phyloP scores from a whole-genome alignment of 208 protist species.

The Baffinella frigidus region DNA sequence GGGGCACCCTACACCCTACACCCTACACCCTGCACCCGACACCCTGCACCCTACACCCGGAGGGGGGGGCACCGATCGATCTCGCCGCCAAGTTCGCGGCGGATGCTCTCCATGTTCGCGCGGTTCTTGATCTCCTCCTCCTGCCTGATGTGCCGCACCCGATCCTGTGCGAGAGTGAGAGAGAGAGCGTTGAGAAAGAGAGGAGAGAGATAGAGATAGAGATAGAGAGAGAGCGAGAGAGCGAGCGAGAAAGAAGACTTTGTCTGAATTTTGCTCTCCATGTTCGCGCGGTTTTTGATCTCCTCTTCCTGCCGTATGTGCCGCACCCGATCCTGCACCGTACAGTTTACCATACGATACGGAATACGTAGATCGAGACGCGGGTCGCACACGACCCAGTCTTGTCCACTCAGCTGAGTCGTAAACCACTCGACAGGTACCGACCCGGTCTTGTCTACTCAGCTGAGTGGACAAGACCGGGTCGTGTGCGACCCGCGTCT shows the following conservation, averaged over 20 bases:
- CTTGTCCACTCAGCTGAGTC: too few species aligned
- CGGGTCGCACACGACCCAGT: background rate
- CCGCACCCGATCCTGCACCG: slow-evolving; percentile 13
- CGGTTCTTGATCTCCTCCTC: slow-evolving; percentile 55
- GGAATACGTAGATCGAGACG: too few species aligned
- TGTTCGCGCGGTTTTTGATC: slow-evolving; percentile 51
- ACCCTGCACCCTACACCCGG: too few species aligned
- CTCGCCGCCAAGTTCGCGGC: background rate
- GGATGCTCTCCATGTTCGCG: slow-evolving; percentile 57
- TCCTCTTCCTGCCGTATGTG: slow-evolving; percentile 48
- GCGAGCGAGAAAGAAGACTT: too few species aligned
- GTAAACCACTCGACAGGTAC: background rate
- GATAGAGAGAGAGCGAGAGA: too few species aligned
- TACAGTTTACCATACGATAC: too few species aligned
- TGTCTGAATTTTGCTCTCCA: too few species aligned
- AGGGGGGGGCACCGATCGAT: slow-evolving; percentile 8
- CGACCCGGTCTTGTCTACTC: background rate
- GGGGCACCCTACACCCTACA: too few species aligned
- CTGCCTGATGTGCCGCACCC: slow-evolving; percentile 45
- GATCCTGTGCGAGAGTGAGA: background rate
- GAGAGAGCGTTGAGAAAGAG: background rate
- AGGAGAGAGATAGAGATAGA: background rate
- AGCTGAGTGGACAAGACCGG: too few species aligned
- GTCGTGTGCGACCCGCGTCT: background rate
- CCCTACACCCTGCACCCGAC: too few species aligned